Evolutionary conservation across 768 basidiomycete genomes (phyloP), one percentile per base, ranked within the genome.

Genomic region (Rossbeevera mucosa): DNA sequence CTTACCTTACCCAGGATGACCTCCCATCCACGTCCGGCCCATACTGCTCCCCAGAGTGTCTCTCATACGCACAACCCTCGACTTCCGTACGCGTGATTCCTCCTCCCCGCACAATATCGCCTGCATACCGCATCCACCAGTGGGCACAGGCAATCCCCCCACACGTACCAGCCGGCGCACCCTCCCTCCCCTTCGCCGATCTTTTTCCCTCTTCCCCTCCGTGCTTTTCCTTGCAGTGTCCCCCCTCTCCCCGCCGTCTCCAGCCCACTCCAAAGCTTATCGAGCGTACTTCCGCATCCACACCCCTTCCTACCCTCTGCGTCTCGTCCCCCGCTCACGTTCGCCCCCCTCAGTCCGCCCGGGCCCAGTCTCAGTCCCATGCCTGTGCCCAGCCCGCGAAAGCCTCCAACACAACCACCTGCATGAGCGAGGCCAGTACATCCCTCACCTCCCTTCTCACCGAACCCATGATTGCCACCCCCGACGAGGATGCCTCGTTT

Each of bases 21-120:
- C 49, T 49, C 44, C 52, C 55, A 44, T 62, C 79, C 25, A 64
- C 66, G 4, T 54, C 64, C 1, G 67, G 67, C 7, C 71, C 74
- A 4, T 86, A 83, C 68, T 86, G 85, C 71, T 83, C 82, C 0
- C 75, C 77, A 30, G 67, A 74, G 44, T 70, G 70, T 55, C 64
- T 70, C 22, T 60, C 67, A 3, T 59, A 66, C 22, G 71, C 72
- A 9, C 73, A 74, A 30, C 74, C 74, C 2, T 64, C 75, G 2
- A 70, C 75, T 0, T 44, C 57, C 1, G 8, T 59, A 5, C 57
- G 53, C 16, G 21, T 26, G 0, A 40, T 30, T 12, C 47, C 56
- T 2, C 4, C 7, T 1, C 43, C 53, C 0, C 25, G 40, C 36
- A 38, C 54, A 0, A 6, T 51, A 14, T 56, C 64, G 0, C 54